These are phyloP conservation scores for Hirsutella thompsonii DNA, from an alignment of 2,329 filamentous ascomycete genomes.

Conservation along the genomic window DNA sequence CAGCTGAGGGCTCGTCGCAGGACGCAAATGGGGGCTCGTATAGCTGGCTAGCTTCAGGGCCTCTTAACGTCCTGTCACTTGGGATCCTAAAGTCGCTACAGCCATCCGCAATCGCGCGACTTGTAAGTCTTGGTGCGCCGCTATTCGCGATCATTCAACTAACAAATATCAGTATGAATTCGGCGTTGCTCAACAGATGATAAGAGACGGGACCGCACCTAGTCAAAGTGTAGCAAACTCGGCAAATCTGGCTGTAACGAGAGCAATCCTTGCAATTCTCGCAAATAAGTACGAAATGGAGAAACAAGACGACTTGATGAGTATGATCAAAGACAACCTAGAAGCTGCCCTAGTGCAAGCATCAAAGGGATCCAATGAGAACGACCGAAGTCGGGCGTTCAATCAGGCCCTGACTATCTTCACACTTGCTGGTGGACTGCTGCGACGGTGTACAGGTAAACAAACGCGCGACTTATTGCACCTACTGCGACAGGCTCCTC, in stretches of 20 bases:
- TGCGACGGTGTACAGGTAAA: conserved; percentile 24
- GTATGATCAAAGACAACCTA: conserved; percentile 13
- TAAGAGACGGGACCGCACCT: conserved; percentile 14
- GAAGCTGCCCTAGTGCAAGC: conserved; percentile 7
- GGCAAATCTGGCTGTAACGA: conserved; percentile 13
- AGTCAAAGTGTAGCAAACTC: conserved; percentile 1
- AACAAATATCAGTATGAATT: conserved; percentile 17
- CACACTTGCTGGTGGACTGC: conserved; percentile 22
- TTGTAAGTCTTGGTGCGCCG: conserved; percentile 15
- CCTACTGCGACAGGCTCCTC: conserved; percentile 21
- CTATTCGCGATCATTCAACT: neutral
- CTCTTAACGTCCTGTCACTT: conserved; percentile 22
- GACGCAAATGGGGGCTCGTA: conserved; percentile 8
- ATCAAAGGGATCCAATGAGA: conserved; percentile 1
- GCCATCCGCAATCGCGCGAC: conserved; percentile 17
- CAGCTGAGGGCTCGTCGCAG: conserved; percentile 3
- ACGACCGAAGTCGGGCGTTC: conserved; percentile 7
- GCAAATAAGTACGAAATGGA: conserved; percentile 32
- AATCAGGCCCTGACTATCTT: conserved; percentile 19
- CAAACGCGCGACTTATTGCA: conserved; percentile 20
- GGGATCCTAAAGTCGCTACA: conserved; percentile 24
- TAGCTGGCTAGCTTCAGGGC: conserved; percentile 18
- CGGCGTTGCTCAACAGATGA: conserved; percentile 21
- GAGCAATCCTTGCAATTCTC: conserved; percentile 26
- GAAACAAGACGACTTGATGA: conserved; percentile 13